Conservation (phyloP, 345 rosid genomes). For the Salix viminalis region DNA sequence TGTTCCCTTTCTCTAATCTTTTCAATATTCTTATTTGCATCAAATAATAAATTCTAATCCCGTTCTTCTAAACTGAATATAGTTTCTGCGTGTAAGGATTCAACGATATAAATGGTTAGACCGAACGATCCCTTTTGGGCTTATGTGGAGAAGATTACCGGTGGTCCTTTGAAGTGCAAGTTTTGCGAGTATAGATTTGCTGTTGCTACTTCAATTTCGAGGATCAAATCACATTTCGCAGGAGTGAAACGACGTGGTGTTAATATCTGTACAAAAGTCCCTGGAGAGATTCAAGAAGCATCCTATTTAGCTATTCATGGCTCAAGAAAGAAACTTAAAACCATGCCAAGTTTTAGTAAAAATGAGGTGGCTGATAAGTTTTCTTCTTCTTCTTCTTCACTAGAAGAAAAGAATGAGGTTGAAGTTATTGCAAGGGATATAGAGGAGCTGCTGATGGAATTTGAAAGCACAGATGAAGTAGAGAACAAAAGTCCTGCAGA, state of each 20-base stretch:
- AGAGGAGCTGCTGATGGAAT: background rate
- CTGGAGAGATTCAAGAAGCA: background rate
- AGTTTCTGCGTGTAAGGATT: background rate
- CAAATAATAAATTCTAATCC: background rate
- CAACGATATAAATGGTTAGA: background rate
- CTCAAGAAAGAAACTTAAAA: background rate
- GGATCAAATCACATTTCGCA: conserved; percentile 1
- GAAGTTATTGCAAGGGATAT: background rate
- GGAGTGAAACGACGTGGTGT: background rate
- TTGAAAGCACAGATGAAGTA: background rate
- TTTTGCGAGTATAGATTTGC: conserved; percentile 3
- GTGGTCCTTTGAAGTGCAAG: background rate
- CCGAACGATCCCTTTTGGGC: conserved; percentile 1
- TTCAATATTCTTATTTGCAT: background rate
- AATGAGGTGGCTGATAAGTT: background rate
- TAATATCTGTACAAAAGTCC: conserved; percentile 4
- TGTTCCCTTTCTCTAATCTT: background rate
- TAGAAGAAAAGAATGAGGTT: background rate
- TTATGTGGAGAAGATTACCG: background rate
- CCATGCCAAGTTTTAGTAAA: background rate
- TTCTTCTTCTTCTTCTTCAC: background rate
- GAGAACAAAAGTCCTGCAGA: background rate
- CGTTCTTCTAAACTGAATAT: background rate
- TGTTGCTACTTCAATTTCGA: background rate
- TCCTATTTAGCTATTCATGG: background rate